These are phyloP conservation scores for Rhizophlyctis rosea DNA, from an alignment of 192 early-diverging fungal species.

Conservation along the genomic window DNA sequence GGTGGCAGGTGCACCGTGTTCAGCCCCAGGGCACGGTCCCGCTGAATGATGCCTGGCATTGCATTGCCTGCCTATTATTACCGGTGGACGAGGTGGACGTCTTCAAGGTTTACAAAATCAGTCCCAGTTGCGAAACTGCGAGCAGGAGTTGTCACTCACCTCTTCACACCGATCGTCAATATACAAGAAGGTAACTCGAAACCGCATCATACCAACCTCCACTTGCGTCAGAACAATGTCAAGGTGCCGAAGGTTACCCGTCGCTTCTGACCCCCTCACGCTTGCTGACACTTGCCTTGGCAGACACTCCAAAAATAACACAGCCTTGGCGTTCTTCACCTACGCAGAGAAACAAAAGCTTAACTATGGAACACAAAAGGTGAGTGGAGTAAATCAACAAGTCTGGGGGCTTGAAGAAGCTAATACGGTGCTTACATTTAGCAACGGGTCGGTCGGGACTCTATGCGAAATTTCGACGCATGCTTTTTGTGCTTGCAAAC, in stretches of 20 bases:
- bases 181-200: too few relatives aligned
- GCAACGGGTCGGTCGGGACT: conserved; percentile 80
- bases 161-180: too few relatives aligned
- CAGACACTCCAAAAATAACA: conserved; percentile 94
- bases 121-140: too few relatives aligned
- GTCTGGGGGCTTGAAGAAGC: conserved; percentile 7
- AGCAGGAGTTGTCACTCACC: too few relatives aligned
- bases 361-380: conserved; percentile 88
- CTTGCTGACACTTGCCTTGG: neutral
- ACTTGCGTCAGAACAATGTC: conserved; percentile 1
- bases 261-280: neutral
- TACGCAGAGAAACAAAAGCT: conserved; percentile 82
- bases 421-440: conserved; percentile 15
- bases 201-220: too few relatives aligned
- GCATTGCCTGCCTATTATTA: too few relatives aligned
- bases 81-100: too few relatives aligned
- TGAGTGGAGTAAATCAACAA: neutral
- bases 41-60: too few relatives aligned
- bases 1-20: too few relatives aligned
- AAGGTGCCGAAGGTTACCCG: neutral
- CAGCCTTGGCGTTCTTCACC: conserved; percentile 84
- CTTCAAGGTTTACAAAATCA: too few relatives aligned
- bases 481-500: conserved; percentile 84
- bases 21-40: too few relatives aligned
- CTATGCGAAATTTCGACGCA: conserved; percentile 78